phyloP scores from a whole-genome alignment of 345 rosid genomes.

The Abelmoschus esculentus region DNA sequence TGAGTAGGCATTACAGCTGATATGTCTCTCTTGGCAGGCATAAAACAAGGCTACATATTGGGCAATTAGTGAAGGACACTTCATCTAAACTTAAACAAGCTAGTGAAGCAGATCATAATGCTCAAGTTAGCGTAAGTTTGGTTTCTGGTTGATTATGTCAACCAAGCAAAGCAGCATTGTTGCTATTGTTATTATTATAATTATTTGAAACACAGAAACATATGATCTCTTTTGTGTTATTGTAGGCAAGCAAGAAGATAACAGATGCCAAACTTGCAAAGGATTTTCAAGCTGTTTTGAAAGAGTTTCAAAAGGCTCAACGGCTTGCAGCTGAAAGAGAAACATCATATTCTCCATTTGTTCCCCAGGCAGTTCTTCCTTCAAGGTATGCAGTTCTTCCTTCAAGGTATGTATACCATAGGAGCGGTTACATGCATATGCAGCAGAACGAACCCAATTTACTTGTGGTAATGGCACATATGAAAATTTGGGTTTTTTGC shows the following conservation, averaged over 20 bases:
- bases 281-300: slow-evolving; percentile 89
- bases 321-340: slow-evolving; percentile 97
- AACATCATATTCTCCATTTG: slow-evolving; percentile 74
- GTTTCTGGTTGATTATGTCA: slow-evolving; percentile 9
- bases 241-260: slow-evolving; percentile 81
- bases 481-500: neutral
- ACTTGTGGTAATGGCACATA: neutral
- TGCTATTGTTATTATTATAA: neutral
- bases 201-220: neutral
- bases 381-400: slow-evolving; percentile 64
- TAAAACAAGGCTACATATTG: slow-evolving; percentile 74
- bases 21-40: slow-evolving; percentile 38
- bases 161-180: neutral
- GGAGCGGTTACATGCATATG: neutral
- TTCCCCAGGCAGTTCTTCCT: slow-evolving; percentile 55
- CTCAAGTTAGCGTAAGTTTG: slow-evolving; percentile 57
- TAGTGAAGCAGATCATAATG: slow-evolving; percentile 76
- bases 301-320: slow-evolving; percentile 97
- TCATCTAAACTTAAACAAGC: slow-evolving; percentile 88
- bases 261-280: slow-evolving; percentile 99
- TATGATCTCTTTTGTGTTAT: neutral
- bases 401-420: slow-evolving; percentile 46
- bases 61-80: slow-evolving; percentile 87
- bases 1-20: neutral
- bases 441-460: neutral